Conservation (phyloP, 768 basidiomycete species). For the Tulasnella calospora region DNA sequence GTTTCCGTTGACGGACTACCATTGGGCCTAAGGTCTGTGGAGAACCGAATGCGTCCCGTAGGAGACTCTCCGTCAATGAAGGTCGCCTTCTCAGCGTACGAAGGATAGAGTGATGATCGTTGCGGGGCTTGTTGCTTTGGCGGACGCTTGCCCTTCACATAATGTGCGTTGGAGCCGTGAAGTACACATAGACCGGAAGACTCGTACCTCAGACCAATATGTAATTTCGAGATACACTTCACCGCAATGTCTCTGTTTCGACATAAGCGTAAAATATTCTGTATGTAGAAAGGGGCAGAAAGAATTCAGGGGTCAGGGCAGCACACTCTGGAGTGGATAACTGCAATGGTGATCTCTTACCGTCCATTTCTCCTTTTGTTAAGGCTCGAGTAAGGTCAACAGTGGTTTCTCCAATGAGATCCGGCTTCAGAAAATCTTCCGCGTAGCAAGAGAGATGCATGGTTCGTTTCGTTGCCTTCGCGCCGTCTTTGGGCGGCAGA, state of each 20-base stretch:
- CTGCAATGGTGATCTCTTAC: slow-evolving; percentile 44
- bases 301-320: slow-evolving; percentile 23
- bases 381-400: slow-evolving; percentile 86
- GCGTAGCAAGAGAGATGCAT: slow-evolving; percentile 88
- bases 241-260: slow-evolving; percentile 83
- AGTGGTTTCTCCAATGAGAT: slow-evolving; percentile 84
- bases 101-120: slow-evolving; percentile 48
- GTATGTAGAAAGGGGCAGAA: slow-evolving; percentile 28
- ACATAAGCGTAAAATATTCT: slow-evolving; percentile 92
- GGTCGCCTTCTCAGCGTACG: slow-evolving; percentile 73
- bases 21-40: neutral
- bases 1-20: neutral
- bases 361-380: slow-evolving; percentile 94
- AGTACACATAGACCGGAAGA: neutral
- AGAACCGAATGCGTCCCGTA: neutral
- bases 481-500: slow-evolving; percentile 61
- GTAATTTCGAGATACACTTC: slow-evolving; percentile 96
- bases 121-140: slow-evolving; percentile 57
- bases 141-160: slow-evolving; percentile 63
- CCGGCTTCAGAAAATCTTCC: slow-evolving; percentile 94
- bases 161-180: slow-evolving; percentile 12
- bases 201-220: slow-evolving; percentile 86
- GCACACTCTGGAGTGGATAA: neutral
- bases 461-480: slow-evolving; percentile 38
- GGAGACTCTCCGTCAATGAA: slow-evolving; percentile 39